These are phyloP conservation scores for Stellera chamaejasme DNA, from an alignment of 345 rosid genomes.

Conservation along the genomic window DNA sequence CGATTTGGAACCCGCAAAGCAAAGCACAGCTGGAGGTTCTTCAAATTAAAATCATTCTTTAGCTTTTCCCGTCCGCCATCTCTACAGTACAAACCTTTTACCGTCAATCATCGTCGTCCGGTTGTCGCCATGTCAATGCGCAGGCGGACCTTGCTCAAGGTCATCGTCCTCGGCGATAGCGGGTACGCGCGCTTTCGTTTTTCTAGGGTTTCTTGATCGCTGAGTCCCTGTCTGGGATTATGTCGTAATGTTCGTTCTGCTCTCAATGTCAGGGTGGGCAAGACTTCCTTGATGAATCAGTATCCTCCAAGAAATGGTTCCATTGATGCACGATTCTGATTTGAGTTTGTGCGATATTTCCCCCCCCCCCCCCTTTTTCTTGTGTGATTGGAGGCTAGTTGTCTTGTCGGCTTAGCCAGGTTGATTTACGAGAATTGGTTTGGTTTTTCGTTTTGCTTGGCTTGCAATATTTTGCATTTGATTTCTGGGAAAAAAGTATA, in stretches of 20 bases:
- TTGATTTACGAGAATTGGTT: no score
- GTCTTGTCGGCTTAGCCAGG: neutral
- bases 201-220: conserved; percentile 12
- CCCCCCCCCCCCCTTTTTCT: no score
- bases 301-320: conserved; percentile 42
- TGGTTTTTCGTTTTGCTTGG: neutral
- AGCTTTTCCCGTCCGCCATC: neutral
- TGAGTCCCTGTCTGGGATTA: neutral
- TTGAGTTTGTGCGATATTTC: neutral
- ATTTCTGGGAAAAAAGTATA: neutral
- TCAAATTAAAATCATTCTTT: neutral
- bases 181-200: conserved; percentile 40
- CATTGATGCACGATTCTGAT: neutral
- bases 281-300: conserved; percentile 99
- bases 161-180: conserved; percentile 98
- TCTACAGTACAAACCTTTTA: neutral
- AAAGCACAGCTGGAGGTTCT: neutral
- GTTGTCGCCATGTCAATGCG: conserved; percentile 58
- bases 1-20: neutral
- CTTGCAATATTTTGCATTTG: neutral
- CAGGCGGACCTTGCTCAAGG: conserved; percentile 94
- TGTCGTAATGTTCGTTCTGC: neutral
- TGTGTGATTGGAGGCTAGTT: no score
- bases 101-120: neutral
- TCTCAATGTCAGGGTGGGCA: conserved; percentile 74